Base-by-base conservation (phyloP, 2,329 filamentous ascomycete species). In the Dryadomyces sulphureus region DNA sequence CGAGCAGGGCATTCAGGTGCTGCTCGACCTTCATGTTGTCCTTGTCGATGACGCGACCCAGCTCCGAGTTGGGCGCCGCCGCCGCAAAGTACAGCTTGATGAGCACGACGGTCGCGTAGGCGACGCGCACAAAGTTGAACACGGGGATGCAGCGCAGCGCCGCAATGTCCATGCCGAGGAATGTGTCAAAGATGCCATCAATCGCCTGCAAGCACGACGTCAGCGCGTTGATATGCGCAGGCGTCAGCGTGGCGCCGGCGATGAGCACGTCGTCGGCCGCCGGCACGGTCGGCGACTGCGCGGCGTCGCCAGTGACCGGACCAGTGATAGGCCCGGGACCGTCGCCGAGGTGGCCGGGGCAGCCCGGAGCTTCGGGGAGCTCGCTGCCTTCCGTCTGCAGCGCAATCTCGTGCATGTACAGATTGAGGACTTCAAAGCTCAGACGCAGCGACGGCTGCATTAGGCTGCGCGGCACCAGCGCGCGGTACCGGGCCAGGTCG, bases 381-480 rank as follows among this genome's bases (percentile, higher is more conserved):
- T 78, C 70, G 7, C 75, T 72, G 45, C 43, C 42, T 16, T 84
- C 78, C 8, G 74, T 67, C 52, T 85, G 79, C 51, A 89, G 73
- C 3, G 75, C 78, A 45, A 84, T 75, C 60, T 89, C 84, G 58
- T 89, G 81, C 65, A 88, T 79, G 57, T 84, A 87, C 3, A 89
- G 65, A 50, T 71, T 81, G 32, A 85, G 59, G 2, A 81, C 72
- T 51, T 79, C 67, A 52, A 84, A 78, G 49, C 74, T 73, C 52
- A 87, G 70, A 17, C 66, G 64, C 40, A 87, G 65, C 0, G 75
- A 69, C n/a, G 74, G 65, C 47, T 70, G 68, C 54, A 72, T 69
- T 30, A 72, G 55, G 7, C 75, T 70, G 32, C 61, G 59, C 0
- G 73, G 67, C 12, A 81, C 66, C n/a, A 67, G 63, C 14, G 63